phyloP scores from a whole-genome alignment of 116 monocot species.

The Iris pallida region DNA sequence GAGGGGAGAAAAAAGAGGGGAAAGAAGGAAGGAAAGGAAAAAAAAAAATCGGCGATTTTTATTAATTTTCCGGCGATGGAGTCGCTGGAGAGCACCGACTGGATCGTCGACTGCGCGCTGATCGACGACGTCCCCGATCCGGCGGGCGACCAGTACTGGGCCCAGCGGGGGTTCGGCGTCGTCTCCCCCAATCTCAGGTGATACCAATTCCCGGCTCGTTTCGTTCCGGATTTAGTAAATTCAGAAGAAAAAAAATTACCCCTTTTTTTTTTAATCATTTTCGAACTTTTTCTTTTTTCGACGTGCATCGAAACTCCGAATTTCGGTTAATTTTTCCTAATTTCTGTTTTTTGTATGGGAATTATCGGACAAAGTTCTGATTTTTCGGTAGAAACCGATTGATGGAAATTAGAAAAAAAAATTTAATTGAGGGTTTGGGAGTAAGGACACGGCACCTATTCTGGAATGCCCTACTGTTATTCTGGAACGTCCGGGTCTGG shows the following conservation, averaged over 20 bases:
- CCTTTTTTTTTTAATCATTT: neutral
- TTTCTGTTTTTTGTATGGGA: neutral
- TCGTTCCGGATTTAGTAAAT: neutral
- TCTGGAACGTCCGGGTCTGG: too few relatives aligned
- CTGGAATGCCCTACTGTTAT: too few relatives aligned
- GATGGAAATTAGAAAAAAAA: too few relatives aligned
- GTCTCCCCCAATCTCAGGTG: neutral
- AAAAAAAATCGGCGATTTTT: neutral
- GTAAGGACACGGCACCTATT: too few relatives aligned
- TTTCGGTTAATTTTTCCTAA: too few relatives aligned
- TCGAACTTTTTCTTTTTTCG: neutral
- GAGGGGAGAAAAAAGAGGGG: neutral
- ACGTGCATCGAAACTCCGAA: neutral
- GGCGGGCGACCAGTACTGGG: neutral
- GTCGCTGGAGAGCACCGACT: conserved; percentile 1
- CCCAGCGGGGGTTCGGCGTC: neutral
- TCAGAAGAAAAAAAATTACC: neutral
- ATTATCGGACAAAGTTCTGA: too few relatives aligned
- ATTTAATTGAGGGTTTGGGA: too few relatives aligned
- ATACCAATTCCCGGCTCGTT: neutral
- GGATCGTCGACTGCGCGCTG: conserved; percentile 2
- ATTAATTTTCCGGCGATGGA: neutral
- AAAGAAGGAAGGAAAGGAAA: neutral
- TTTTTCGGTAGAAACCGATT: too few relatives aligned
- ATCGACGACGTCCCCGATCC: neutral